Evolutionary conservation across 2,329 filamentous ascomycete genomes (phyloP).

Genomic region (Trichoderma citrinoviride): DNA sequence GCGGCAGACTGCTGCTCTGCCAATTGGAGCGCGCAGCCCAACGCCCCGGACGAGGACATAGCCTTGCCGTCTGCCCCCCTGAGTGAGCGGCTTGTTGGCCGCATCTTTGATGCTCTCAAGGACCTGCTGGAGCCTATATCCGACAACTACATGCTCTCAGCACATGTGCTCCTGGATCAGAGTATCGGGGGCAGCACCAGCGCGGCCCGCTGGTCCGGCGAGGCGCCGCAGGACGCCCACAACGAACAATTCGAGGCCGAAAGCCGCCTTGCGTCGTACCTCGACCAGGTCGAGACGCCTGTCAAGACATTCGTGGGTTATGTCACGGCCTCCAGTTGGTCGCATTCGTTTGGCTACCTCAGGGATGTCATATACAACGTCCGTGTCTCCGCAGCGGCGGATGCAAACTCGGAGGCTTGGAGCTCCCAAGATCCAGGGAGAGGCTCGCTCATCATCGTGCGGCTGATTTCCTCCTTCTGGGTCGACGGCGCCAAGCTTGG

Average conservation of each 20-base stretch:
- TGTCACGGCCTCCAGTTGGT: slow-evolving; percentile 63
- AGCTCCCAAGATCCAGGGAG: slow-evolving; percentile 51
- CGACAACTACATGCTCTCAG: slow-evolving; percentile 55
- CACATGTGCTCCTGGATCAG: slow-evolving; percentile 57
- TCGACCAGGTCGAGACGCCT: slow-evolving; percentile 51
- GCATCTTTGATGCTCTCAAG: slow-evolving; percentile 56
- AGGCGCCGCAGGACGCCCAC: slow-evolving; percentile 24
- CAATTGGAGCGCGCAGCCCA: slow-evolving; percentile 53
- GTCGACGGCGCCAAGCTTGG: slow-evolving; percentile 61
- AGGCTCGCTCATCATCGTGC: slow-evolving; percentile 52
- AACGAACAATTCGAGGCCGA: slow-evolving; percentile 25
- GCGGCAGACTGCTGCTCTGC: slow-evolving; percentile 63
- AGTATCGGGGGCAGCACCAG: slow-evolving; percentile 39
- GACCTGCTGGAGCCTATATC: slow-evolving; percentile 57
- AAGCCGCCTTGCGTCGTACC: slow-evolving; percentile 35
- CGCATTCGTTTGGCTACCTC: slow-evolving; percentile 57
- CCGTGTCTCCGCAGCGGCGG: slow-evolving; percentile 43
- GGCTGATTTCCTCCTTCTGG: slow-evolving; percentile 62
- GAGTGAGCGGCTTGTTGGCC: slow-evolving; percentile 50
- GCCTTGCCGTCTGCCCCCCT: slow-evolving; percentile 40
- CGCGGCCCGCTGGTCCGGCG: slow-evolving; percentile 33
- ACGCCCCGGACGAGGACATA: slow-evolving; percentile 26
- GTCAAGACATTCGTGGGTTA: slow-evolving; percentile 61
- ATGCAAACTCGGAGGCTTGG: slow-evolving; percentile 36
- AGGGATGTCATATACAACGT: slow-evolving; percentile 51